Evolutionary conservation across 1,139 yeast species (phyloP).

Genomic region (Blastobotrys malaysiensis): DNA sequence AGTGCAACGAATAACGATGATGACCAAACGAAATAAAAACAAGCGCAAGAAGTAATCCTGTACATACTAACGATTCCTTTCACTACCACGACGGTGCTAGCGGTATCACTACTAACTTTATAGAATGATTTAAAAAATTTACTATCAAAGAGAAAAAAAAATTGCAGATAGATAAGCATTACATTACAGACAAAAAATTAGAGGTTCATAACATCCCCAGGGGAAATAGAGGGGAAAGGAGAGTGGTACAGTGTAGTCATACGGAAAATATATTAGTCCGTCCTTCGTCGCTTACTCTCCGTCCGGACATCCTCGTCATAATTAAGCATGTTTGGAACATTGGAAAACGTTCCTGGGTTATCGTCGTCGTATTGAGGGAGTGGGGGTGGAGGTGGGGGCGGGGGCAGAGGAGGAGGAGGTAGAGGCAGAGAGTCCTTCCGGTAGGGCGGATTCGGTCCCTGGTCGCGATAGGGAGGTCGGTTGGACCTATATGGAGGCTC

Average conservation of each 20-base stretch:
- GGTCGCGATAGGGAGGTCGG: constrained; percentile 2
- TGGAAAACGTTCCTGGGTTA: not conserved
- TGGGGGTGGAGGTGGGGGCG: not conserved
- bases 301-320: constrained; percentile 3
- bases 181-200: no score
- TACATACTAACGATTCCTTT: not conserved
- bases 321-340: not conserved
- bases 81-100: no score
- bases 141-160: no score
- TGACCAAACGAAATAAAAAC: constrained; percentile 27
- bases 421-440: not conserved
- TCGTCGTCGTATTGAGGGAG: not conserved
- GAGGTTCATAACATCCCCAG: not conserved
- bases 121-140: no score
- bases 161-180: no score
- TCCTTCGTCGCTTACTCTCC: not conserved
- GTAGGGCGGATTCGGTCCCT: not conserved
- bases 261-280: not conserved
- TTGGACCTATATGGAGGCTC: constrained; percentile 10
- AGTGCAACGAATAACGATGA: constrained; percentile 65
- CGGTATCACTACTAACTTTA: no score
- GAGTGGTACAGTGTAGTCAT: no score
- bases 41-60: constrained; percentile 4
- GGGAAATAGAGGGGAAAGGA: no score
- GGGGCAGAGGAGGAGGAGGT: constrained; percentile 1